Percentiles rank a stretch among this genome's conserved stretches.
These are phyloP conservation scores for Vickermania ingenoplastis DNA, from an alignment of 208 protist species.

Conservation along the genomic window DNA sequence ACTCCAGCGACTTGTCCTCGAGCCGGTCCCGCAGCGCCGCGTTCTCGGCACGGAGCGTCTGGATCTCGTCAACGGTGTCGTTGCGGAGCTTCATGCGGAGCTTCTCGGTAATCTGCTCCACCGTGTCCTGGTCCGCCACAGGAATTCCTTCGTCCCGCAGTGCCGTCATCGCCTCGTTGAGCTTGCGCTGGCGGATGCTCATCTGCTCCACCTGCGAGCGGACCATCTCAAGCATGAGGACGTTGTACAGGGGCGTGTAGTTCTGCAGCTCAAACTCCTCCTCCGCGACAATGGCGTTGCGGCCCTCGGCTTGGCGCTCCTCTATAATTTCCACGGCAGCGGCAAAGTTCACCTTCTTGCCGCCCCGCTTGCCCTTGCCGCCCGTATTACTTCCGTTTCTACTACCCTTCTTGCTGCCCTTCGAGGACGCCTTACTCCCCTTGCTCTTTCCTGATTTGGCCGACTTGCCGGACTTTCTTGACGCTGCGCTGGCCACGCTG, in stretches of 20 bases:
- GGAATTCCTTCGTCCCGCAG: conserved; percentile 29
- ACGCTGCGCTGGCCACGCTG: background rate
- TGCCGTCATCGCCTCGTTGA: conserved; percentile 50
- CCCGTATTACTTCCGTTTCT: background rate
- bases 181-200: conserved; percentile 39
- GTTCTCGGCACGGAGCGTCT: conserved; percentile 33
- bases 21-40: conserved; percentile 33
- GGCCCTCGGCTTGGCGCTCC: conserved; percentile 28
- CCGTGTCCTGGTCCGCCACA: conserved; percentile 13
- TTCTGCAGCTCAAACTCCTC: conserved; percentile 41
- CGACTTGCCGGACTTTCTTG: background rate
- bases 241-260: conserved; percentile 51
- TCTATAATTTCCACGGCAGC: conserved; percentile 13
- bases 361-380: conserved; percentile 1
- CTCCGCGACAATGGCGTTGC: conserved; percentile 24
- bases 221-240: conserved; percentile 65
- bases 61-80: conserved; percentile 35
- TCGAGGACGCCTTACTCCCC: background rate
- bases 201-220: conserved; percentile 44
- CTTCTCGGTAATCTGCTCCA: conserved; percentile 24
- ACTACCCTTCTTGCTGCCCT: background rate
- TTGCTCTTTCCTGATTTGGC: background rate
- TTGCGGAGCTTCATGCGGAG: conserved; percentile 29
- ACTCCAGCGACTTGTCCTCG: conserved; percentile 35
- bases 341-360: conserved; percentile 4